These are phyloP conservation scores for Digitaria exilis DNA, from an alignment of 202 grass and related monocot species.

Conservation along the genomic window DNA sequence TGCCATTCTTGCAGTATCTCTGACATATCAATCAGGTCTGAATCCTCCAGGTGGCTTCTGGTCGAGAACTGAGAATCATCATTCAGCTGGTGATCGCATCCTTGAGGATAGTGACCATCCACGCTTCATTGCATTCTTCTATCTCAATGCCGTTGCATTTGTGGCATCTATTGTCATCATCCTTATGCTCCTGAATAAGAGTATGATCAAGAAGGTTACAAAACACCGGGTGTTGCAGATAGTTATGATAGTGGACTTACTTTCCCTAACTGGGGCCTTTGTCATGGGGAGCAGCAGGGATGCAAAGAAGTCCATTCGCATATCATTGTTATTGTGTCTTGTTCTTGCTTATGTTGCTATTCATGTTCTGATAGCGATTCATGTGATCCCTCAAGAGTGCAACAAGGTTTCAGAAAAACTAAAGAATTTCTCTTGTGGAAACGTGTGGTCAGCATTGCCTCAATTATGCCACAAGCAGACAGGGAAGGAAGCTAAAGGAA, in stretches of 20 bases:
- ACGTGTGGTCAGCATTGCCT: neutral
- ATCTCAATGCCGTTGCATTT: slow-evolving; percentile 58
- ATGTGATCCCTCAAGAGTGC: slow-evolving; percentile 17
- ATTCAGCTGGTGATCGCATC: slow-evolving; percentile 28
- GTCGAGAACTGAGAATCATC: neutral
- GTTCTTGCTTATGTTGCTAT: slow-evolving; percentile 50
- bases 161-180: slow-evolving; percentile 62
- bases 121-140: slow-evolving; percentile 61
- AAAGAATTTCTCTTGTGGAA: neutral
- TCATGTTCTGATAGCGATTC: slow-evolving; percentile 36
- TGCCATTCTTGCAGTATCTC: slow-evolving; percentile 53
- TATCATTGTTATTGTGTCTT: slow-evolving; percentile 28
- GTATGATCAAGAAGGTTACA: slow-evolving; percentile 9
- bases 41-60: slow-evolving; percentile 59
- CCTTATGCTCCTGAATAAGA: slow-evolving; percentile 51
- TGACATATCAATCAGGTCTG: slow-evolving; percentile 52
- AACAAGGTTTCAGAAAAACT: neutral
- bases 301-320: slow-evolving; percentile 25
- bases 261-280: slow-evolving; percentile 57
- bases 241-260: slow-evolving; percentile 53
- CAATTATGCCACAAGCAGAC: neutral
- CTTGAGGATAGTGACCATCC: slow-evolving; percentile 26
- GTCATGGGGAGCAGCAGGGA: slow-evolving; percentile 51
- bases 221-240: slow-evolving; percentile 36
- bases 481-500: slow-evolving; percentile 24